These are phyloP conservation scores for Hanseniaspora gamundiae DNA, from an alignment of 1,139 yeast species.

Conservation along the genomic window DNA sequence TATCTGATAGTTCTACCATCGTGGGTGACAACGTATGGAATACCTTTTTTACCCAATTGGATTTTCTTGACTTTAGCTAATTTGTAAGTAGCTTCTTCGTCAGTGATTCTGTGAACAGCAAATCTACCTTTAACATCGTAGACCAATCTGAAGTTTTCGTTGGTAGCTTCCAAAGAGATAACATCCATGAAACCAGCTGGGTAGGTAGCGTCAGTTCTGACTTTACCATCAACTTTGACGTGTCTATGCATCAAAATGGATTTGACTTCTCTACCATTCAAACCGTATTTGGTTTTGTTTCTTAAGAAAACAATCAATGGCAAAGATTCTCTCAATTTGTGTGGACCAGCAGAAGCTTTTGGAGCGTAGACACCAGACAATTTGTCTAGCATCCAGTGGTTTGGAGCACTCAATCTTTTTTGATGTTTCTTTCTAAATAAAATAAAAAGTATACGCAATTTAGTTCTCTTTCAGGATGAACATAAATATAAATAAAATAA, in stretches of 20 bases:
- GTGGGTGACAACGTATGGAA: slow-evolving; percentile 97
- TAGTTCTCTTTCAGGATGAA: neutral
- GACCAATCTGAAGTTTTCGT: slow-evolving; percentile 97
- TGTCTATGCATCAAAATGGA: slow-evolving; percentile 99
- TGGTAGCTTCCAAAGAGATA: slow-evolving; percentile 91
- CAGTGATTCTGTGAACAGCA: slow-evolving; percentile 98
- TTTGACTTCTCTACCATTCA: slow-evolving; percentile 99
- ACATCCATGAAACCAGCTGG: slow-evolving; percentile 99
- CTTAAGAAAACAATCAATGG: slow-evolving; percentile 96
- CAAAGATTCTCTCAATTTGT: slow-evolving; percentile 97
- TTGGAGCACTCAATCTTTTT: slow-evolving; percentile 98
- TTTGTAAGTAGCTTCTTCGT: slow-evolving; percentile 96
- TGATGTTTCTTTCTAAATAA: slow-evolving; percentile 74
- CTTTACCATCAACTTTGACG: slow-evolving; percentile 98
- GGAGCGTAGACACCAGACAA: slow-evolving; percentile 99
- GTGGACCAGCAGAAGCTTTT: slow-evolving; percentile 99
- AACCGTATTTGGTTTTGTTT: slow-evolving; percentile 99
- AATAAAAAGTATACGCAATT: slow-evolving; percentile 1
- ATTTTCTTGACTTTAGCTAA: slow-evolving; percentile 96
- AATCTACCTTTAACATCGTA: slow-evolving; percentile 98
- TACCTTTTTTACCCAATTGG: slow-evolving; percentile 95
- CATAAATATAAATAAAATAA: neutral
- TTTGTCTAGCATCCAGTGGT: slow-evolving; percentile 99
- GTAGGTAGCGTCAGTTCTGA: slow-evolving; percentile 96
- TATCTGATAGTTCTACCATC: slow-evolving; percentile 99